phyloP scores from a whole-genome alignment of 768 basidiomycete species.

The Arthromyces matolae region DNA sequence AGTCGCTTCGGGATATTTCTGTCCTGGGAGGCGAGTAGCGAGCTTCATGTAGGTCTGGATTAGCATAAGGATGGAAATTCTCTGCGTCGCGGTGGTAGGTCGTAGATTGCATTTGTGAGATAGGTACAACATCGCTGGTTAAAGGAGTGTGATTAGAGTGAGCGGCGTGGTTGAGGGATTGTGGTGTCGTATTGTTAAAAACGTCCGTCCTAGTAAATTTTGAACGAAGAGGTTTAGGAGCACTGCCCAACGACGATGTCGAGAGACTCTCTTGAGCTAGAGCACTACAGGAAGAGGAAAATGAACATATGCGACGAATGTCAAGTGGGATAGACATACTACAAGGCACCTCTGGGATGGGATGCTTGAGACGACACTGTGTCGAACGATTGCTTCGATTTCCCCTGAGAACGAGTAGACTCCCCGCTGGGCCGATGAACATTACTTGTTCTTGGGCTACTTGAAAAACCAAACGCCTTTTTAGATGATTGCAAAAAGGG shows the following conservation, averaged over 20 bases:
- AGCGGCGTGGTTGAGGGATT: constrained; percentile 28
- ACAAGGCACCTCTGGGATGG: constrained; percentile 49
- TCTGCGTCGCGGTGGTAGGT: constrained; percentile 28
- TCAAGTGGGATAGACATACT: constrained; percentile 43
- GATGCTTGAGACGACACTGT: constrained; percentile 48
- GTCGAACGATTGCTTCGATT: constrained; percentile 58
- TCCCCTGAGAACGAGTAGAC: constrained; percentile 50
- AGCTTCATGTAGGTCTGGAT: constrained; percentile 57
- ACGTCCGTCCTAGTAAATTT: constrained; percentile 40
- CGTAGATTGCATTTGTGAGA: constrained; percentile 10
- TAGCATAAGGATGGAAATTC: constrained; percentile 72
- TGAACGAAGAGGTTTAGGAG: constrained; percentile 34
- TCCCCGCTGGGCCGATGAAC: constrained; percentile 60
- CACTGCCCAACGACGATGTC: constrained; percentile 44
- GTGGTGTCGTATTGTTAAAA: constrained; percentile 21
- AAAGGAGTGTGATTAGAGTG: constrained; percentile 23
- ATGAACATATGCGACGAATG: constrained; percentile 3
- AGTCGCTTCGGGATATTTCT: constrained; percentile 43
- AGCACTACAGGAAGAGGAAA: constrained; percentile 38
- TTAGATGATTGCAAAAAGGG: constrained; percentile 26
- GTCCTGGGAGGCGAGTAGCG: constrained; percentile 27
- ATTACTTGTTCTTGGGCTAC: constrained; percentile 39
- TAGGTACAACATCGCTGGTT: neutral
- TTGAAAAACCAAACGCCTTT: constrained; percentile 46
- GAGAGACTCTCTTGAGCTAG: constrained; percentile 62